phyloP scores from a whole-genome alignment of 2,329 filamentous ascomycete genomes.

The Aspergillus melleus region DNA sequence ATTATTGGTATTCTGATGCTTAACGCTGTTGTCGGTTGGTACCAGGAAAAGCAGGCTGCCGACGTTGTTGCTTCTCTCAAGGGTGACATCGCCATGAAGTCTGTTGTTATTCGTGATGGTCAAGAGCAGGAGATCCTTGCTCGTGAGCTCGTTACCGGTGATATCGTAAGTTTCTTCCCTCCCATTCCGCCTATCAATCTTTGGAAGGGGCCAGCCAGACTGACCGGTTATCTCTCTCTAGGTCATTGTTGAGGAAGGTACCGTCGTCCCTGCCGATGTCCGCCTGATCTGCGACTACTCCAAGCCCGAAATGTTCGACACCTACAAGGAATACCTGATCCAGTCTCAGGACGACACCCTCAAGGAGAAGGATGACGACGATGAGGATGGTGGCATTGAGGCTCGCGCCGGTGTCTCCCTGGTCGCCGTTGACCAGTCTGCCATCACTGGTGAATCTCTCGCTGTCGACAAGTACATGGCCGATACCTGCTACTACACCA shows the following conservation, averaged over 20 bases:
- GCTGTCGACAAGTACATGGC: slow-evolving; percentile 65
- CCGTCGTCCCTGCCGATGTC: slow-evolving; percentile 68
- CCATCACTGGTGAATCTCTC: slow-evolving; percentile 78
- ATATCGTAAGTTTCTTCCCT: slow-evolving; percentile 58
- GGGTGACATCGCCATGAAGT: slow-evolving; percentile 77
- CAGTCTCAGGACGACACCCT: slow-evolving; percentile 61
- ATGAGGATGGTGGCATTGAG: slow-evolving; percentile 54
- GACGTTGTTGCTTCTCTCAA: slow-evolving; percentile 74
- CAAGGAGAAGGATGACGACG: slow-evolving; percentile 58
- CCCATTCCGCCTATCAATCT: neutral
- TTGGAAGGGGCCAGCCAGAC: slow-evolving; percentile 2
- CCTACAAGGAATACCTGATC: slow-evolving; percentile 66
- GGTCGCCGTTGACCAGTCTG: slow-evolving; percentile 73
- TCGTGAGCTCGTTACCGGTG: slow-evolving; percentile 72
- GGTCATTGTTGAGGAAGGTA: slow-evolving; percentile 70
- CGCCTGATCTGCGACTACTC: slow-evolving; percentile 73
- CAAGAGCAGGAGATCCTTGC: slow-evolving; percentile 67
- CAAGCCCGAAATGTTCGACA: slow-evolving; percentile 65
- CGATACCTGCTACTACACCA: slow-evolving; percentile 75
- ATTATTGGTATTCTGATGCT: slow-evolving; percentile 74
- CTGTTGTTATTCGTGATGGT: slow-evolving; percentile 67
- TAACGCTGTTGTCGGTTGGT: slow-evolving; percentile 76
- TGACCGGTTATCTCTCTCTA: slow-evolving; percentile 24
- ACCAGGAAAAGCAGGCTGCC: slow-evolving; percentile 78
- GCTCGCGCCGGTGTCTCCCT: slow-evolving; percentile 64